Evolutionary conservation across 2,329 filamentous ascomycete species (phyloP).

Genomic region (Colletotrichum neosansevieriae): DNA sequence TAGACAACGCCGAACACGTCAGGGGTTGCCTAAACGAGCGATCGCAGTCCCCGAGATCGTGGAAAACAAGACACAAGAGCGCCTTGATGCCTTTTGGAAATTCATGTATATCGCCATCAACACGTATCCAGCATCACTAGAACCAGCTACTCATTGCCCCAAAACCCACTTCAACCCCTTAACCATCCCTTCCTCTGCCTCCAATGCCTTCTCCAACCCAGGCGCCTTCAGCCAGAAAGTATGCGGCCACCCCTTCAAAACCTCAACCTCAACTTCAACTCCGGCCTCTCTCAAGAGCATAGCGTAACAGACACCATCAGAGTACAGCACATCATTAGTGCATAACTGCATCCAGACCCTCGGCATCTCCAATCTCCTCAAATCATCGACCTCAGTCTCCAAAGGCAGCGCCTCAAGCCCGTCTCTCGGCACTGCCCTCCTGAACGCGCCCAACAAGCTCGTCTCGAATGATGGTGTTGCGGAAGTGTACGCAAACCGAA

Average conservation of each 20-base stretch:
- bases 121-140: neutral
- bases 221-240: constrained; percentile 65
- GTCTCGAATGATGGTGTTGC: constrained; percentile 53
- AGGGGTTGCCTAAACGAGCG: too few species aligned
- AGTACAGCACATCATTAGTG: constrained; percentile 64
- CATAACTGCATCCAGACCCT: constrained; percentile 63
- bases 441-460: constrained; percentile 49
- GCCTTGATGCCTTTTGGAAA: too few species aligned
- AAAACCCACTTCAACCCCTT: constrained; percentile 57
- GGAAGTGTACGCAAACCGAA: constrained; percentile 55
- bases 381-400: constrained; percentile 48
- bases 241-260: constrained; percentile 62
- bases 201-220: constrained; percentile 53
- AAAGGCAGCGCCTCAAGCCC: constrained; percentile 57
- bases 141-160: neutral
- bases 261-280: constrained; percentile 55
- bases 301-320: constrained; percentile 63
- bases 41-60: too few species aligned
- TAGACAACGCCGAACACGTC: too few species aligned
- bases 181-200: constrained; percentile 57
- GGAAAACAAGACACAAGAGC: too few species aligned
- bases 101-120: too few species aligned
- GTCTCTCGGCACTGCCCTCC: constrained; percentile 52
- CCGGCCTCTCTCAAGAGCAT: constrained; percentile 54
- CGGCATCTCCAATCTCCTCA: constrained; percentile 51